phyloP scores from a whole-genome alignment of 805 yeast genomes.

The Lachancea dasiensis region DNA sequence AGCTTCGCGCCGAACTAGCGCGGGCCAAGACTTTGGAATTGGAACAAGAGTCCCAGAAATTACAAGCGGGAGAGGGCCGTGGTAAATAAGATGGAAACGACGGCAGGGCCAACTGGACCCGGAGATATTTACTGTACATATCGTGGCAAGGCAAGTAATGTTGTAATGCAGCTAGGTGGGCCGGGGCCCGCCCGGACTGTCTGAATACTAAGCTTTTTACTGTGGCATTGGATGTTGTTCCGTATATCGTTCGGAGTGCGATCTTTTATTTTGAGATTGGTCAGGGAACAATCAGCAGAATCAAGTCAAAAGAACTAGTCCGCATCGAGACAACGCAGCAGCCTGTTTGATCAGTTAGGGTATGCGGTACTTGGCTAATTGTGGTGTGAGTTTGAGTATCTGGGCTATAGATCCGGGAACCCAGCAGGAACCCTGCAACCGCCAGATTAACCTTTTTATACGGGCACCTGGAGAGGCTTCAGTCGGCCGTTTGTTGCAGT shows the following conservation, averaged over 20 bases:
- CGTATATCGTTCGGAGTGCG: no score
- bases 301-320: neutral
- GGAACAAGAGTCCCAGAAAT: conserved; percentile 24
- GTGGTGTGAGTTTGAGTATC: conserved; percentile 20
- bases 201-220: no score
- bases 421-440: neutral
- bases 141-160: no score
- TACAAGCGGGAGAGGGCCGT: conserved; percentile 26
- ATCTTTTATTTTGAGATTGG: no score
- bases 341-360: neutral
- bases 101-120: no score
- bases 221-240: no score
- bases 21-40: conserved; percentile 39
- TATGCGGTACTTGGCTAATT: conserved; percentile 11
- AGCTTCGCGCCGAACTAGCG: conserved; percentile 59
- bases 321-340: no score
- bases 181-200: no score
- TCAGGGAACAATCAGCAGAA: no score
- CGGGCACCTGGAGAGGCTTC: conserved; percentile 24
- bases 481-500: conserved; percentile 24
- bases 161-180: no score
- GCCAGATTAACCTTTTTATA: conserved; percentile 15
- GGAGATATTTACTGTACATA: no score
- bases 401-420: conserved; percentile 16
- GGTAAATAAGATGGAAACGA: no score